phyloP scores from a whole-genome alignment of 2,329 filamentous ascomycete species.

The Zasmidium angulare region DNA sequence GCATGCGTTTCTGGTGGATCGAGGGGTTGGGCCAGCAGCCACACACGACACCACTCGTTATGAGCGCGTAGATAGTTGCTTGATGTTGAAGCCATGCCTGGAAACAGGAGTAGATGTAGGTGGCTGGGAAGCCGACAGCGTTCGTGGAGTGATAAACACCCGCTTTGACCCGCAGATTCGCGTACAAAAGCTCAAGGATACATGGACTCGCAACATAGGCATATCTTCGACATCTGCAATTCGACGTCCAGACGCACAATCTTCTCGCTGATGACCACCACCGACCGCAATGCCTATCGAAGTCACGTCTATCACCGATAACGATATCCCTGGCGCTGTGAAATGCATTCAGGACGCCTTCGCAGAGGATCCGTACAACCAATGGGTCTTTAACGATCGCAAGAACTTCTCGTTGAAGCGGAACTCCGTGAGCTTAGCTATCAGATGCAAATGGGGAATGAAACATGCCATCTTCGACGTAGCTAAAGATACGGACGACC shows the following conservation, averaged over 20 bases:
- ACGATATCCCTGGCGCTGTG: constrained; percentile 64
- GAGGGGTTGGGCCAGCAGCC: no score
- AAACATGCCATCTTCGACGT: constrained; percentile 68
- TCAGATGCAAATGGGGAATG: constrained; percentile 70
- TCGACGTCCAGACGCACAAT: no score
- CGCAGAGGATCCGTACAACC: constrained; percentile 65
- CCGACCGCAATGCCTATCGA: constrained; percentile 42
- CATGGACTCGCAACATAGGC: no score
- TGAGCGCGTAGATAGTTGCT: no score
- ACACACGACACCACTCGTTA: no score
- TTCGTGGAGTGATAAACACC: no score
- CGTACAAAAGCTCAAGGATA: no score
- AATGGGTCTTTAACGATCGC: constrained; percentile 59
- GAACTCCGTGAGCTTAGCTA: constrained; percentile 62
- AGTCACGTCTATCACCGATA: constrained; percentile 56
- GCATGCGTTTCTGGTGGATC: no score
- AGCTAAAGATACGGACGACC: constrained; percentile 55
- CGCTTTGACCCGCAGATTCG: no score
- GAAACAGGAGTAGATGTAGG: not conserved
- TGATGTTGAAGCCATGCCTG: no score
- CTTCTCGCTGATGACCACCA: not conserved
- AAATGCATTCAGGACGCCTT: constrained; percentile 67
- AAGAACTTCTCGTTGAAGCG: constrained; percentile 54
- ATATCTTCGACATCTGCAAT: no score
- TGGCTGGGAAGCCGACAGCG: no score